Evolutionary conservation across 116 monocot species (phyloP).

Genomic region (Papilionanthe hybrid): DNA sequence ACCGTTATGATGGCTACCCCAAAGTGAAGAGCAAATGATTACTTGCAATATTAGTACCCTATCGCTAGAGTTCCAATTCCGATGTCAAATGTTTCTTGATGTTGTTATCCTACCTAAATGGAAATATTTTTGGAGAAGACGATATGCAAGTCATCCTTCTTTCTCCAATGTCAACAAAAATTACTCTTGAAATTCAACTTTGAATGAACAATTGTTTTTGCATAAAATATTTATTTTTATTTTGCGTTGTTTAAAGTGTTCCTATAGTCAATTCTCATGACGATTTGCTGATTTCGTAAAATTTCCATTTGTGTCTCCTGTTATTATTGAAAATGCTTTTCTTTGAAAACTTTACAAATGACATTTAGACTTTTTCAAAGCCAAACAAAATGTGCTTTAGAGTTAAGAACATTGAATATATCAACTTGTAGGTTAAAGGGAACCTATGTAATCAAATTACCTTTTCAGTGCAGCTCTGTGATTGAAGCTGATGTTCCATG

Average conservation of each 20-base stretch:
- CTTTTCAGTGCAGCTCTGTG: slow-evolving; percentile 53
- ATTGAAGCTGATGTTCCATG: slow-evolving; percentile 87
- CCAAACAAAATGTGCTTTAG: no score
- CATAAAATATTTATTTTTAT: background rate
- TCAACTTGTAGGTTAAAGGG: background rate
- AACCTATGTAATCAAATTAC: background rate
- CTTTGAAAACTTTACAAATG: background rate
- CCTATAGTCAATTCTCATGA: background rate
- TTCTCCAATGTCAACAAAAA: background rate
- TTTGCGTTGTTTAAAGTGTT: background rate
- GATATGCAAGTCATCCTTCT: background rate
- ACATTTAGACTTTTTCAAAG: background rate
- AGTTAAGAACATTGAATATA: background rate
- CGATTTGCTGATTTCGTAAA: background rate
- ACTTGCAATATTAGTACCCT: no score
- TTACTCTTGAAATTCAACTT: background rate
- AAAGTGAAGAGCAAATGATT: no score
- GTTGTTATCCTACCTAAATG: no score
- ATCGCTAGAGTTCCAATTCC: no score
- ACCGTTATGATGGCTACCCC: no score
- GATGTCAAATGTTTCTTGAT: no score
- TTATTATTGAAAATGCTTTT: background rate
- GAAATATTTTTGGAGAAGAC: no score
- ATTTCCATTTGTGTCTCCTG: background rate
- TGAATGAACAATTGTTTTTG: background rate